Conservation (phyloP, 495 filamentous ascomycete species). For the Penicilliopsis zonata region DNA sequence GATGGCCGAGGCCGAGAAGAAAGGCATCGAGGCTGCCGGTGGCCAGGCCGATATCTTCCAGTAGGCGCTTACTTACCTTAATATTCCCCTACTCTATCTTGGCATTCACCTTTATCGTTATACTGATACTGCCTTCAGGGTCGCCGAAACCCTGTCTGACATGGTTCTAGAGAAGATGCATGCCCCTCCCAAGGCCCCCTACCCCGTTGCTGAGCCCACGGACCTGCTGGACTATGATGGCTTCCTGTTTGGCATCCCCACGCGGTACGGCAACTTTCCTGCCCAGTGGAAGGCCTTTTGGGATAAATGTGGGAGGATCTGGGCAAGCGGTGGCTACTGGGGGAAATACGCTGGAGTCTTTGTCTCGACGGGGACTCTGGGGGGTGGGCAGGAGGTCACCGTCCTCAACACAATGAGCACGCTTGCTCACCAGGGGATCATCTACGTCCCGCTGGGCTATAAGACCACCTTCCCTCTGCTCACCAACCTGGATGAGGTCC, state of each 20-base stretch:
- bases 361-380: conserved; percentile 66
- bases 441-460: conserved; percentile 92
- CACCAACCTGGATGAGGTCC: conserved; percentile 59
- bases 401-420: conserved; percentile 75
- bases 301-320: conserved; percentile 69
- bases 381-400: conserved; percentile 91
- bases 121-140: conserved; percentile 24
- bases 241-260: conserved; percentile 92
- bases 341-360: conserved; percentile 93
- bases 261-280: conserved; percentile 95
- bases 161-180: conserved; percentile 83
- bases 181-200: conserved; percentile 63
- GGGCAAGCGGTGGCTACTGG: conserved; percentile 60
- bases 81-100: neutral
- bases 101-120: too few relatives aligned
- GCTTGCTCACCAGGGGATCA: conserved; percentile 83
- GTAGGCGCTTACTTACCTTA: conserved; percentile 41
- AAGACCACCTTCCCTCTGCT: conserved; percentile 61
- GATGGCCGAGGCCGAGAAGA: conserved; percentile 82
- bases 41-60: conserved; percentile 71
- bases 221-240: conserved; percentile 72
- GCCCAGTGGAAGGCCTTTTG: conserved; percentile 92
- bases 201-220: conserved; percentile 55
- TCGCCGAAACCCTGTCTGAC: conserved; percentile 74
- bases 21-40: conserved; percentile 80